Percentiles rank a stretch among this genome's conserved stretches.
Conservation (phyloP, 495 filamentous ascomycete species). For the Aspergillus homomorphus region DNA sequence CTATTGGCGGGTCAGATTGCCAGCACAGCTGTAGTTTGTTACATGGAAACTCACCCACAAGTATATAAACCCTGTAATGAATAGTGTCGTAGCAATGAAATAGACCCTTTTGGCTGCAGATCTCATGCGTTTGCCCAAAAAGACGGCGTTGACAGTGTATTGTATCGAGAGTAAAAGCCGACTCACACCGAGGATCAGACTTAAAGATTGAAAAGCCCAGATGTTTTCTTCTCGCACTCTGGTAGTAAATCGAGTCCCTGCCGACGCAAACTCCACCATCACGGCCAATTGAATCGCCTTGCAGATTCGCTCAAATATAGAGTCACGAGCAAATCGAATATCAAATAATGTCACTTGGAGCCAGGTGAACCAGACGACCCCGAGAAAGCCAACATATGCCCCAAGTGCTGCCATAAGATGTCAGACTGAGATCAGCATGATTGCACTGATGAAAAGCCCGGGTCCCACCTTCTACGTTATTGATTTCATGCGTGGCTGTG, state of each 20-base stretch:
- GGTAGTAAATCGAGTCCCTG: conserved; percentile 54
- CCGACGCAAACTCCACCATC: conserved; percentile 63
- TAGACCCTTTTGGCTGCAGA: conserved; percentile 30
- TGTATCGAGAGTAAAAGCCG: conserved; percentile 56
- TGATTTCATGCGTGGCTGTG: conserved; percentile 53
- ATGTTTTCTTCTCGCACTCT: conserved; percentile 43
- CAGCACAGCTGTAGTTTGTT: neutral
- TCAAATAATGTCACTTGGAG: conserved; percentile 65
- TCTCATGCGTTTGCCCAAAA: conserved; percentile 40
- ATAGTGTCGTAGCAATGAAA: conserved; percentile 42
- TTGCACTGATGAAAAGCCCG: neutral
- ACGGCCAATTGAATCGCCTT: conserved; percentile 61
- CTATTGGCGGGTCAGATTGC: conserved; percentile 17
- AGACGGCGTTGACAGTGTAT: conserved; percentile 49
- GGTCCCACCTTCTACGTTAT: conserved; percentile 37
- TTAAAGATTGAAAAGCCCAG: conserved; percentile 45
- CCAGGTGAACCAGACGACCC: conserved; percentile 72
- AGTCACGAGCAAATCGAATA: conserved; percentile 65
- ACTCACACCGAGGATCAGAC: conserved; percentile 57
- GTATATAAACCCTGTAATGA: conserved; percentile 45
- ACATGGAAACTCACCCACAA: conserved; percentile 40
- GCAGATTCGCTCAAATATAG: conserved; percentile 61
- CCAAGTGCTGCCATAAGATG: conserved; percentile 30
- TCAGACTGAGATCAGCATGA: conserved; percentile 1
- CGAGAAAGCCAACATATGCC: conserved; percentile 62